Conservation (phyloP, 345 rosid genomes). For the Melastoma malabathricum region DNA sequence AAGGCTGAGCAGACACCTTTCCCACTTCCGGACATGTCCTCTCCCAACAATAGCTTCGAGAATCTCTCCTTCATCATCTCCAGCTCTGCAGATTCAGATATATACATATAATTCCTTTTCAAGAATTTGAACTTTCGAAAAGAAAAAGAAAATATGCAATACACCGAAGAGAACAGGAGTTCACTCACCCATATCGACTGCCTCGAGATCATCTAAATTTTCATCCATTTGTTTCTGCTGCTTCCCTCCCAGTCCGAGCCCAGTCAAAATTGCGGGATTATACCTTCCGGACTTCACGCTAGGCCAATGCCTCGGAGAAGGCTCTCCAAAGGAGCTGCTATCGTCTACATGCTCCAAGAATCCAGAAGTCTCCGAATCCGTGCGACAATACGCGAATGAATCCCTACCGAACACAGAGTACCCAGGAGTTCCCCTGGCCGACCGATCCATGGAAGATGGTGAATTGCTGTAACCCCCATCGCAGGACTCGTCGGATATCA, state of each 20-base stretch:
- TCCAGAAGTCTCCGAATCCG: slow-evolving; percentile 50
- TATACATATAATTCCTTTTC: not conserved
- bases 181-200: slow-evolving; percentile 35
- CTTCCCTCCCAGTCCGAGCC: slow-evolving; percentile 21
- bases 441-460: slow-evolving; percentile 37
- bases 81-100: slow-evolving; percentile 29
- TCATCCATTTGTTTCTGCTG: slow-evolving; percentile 15
- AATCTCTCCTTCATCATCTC: slow-evolving; percentile 89
- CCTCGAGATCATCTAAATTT: slow-evolving; percentile 32
- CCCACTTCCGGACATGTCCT: slow-evolving; percentile 96
- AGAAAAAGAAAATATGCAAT: not conserved
- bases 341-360: slow-evolving; percentile 48
- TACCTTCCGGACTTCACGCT: slow-evolving; percentile 13
- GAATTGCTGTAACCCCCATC: slow-evolving; percentile 43
- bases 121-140: not conserved
- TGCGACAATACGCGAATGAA: slow-evolving; percentile 36
- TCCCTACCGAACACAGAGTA: slow-evolving; percentile 41
- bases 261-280: slow-evolving; percentile 13
- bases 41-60: slow-evolving; percentile 80
- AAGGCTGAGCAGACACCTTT: slow-evolving; percentile 88
- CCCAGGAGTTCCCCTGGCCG: slow-evolving; percentile 37
- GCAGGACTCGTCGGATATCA: slow-evolving; percentile 27
- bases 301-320: slow-evolving; percentile 51
- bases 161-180: not conserved
- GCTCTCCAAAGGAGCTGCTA: slow-evolving; percentile 36